A percentile compares a stretch with the other conserved stretches of the same genome.
Conservation (phyloP, 2,329 filamentous ascomycete genomes). For the Neofusicoccum parvum region DNA sequence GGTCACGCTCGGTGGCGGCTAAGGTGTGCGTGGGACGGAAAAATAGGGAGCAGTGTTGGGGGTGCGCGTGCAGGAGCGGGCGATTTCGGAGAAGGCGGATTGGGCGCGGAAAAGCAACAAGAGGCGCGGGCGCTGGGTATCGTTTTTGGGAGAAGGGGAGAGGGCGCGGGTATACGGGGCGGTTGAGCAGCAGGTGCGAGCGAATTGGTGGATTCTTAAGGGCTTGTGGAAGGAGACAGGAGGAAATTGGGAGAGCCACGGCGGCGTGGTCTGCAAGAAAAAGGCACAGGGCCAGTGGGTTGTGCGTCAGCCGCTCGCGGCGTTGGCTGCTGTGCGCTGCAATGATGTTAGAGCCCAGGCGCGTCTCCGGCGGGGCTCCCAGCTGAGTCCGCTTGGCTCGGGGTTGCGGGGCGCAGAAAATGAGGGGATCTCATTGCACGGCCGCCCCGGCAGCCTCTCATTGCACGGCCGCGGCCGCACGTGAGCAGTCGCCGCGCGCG, state of each 20-base stretch:
- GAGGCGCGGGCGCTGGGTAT: neutral
- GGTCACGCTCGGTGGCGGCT: neutral
- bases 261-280: conserved; percentile 7
- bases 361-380: conserved; percentile 16
- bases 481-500: neutral
- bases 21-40: conserved; percentile 12
- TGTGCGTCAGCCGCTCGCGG: conserved; percentile 12
- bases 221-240: conserved; percentile 6
- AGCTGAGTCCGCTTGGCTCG: conserved; percentile 12
- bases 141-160: neutral
- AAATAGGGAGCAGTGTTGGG: conserved; percentile 16
- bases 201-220: neutral
- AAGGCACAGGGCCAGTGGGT: conserved; percentile 16
- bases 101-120: neutral
- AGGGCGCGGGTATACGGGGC: neutral
- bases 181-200: neutral
- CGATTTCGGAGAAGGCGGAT: conserved; percentile 1
- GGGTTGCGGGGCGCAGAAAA: conserved; percentile 15
- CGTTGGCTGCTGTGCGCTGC: conserved; percentile 4
- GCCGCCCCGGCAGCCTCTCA: neutral
- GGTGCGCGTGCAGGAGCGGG: conserved; percentile 2
- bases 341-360: conserved; percentile 17
- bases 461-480: neutral
- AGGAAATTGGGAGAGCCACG: conserved; percentile 16
- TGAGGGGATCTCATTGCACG: conserved; percentile 18